Conservation (phyloP, 768 basidiomycete genomes). For the Tylopilus vinaceipallidus region DNA sequence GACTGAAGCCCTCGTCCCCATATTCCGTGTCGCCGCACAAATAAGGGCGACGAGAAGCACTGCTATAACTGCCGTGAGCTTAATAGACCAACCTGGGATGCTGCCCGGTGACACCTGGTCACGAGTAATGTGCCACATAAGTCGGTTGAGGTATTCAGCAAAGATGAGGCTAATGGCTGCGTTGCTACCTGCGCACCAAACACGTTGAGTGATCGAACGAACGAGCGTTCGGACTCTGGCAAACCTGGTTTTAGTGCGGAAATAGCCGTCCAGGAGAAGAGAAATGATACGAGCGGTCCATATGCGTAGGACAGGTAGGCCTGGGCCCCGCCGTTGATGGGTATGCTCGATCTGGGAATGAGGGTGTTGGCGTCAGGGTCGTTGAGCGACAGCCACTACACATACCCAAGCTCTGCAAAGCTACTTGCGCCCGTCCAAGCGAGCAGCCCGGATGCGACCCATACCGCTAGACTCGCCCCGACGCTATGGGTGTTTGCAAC, state of each 20-base stretch:
- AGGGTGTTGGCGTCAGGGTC: not conserved
- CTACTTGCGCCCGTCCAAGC: slow-evolving; percentile 97
- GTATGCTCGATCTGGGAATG: slow-evolving; percentile 30
- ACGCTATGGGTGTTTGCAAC: slow-evolving; percentile 87
- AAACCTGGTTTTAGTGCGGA: slow-evolving; percentile 81
- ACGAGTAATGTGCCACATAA: slow-evolving; percentile 76
- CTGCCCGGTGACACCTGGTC: slow-evolving; percentile 70
- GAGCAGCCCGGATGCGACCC: slow-evolving; percentile 79
- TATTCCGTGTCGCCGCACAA: slow-evolving; percentile 72
- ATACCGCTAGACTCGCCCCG: slow-evolving; percentile 84
- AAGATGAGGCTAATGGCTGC: slow-evolving; percentile 90
- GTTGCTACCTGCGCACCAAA: slow-evolving; percentile 49
- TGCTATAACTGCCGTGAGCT: slow-evolving; percentile 76
- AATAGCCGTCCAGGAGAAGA: slow-evolving; percentile 95
- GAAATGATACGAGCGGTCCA: slow-evolving; percentile 81
- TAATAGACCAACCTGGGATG: slow-evolving; percentile 90
- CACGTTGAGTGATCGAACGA: slow-evolving; percentile 1
- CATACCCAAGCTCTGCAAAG: slow-evolving; percentile 88
- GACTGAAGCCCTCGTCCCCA: slow-evolving; percentile 80
- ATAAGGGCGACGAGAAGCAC: slow-evolving; percentile 71
- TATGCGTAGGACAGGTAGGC: slow-evolving; percentile 90
- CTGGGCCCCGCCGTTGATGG: slow-evolving; percentile 53
- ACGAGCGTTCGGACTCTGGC: slow-evolving; percentile 7
- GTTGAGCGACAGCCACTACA: not conserved
- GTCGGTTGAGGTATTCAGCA: slow-evolving; percentile 88